Evolutionary conservation across 345 rosid species (phyloP).

Genomic region (Dipteronia dyeriana): DNA sequence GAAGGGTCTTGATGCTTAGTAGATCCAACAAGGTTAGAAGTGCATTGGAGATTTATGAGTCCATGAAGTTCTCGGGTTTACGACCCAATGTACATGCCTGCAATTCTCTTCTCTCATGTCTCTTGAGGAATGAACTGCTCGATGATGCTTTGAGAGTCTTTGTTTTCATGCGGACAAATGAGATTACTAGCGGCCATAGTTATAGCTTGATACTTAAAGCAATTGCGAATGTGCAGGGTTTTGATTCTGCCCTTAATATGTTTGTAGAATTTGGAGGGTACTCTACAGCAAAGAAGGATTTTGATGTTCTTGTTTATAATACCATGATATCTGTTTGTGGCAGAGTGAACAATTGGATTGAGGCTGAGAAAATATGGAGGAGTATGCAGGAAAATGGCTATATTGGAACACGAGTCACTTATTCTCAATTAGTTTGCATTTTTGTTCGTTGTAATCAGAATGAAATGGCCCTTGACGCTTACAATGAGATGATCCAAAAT

Average conservation of each 20-base stretch:
- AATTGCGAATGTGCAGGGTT: slow-evolving; percentile 52
- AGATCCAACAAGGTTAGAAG: slow-evolving; percentile 74
- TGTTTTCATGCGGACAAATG: slow-evolving; percentile 48
- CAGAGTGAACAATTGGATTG: slow-evolving; percentile 47
- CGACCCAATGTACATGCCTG: slow-evolving; percentile 58
- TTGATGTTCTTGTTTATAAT: slow-evolving; percentile 73
- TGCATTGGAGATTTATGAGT: slow-evolving; percentile 56
- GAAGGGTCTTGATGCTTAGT: slow-evolving; percentile 67
- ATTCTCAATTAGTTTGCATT: slow-evolving; percentile 62
- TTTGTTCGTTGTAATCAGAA: slow-evolving; percentile 64
- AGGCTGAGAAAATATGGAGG: slow-evolving; percentile 65
- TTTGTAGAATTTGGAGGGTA: slow-evolving; percentile 51
- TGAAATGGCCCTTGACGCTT: slow-evolving; percentile 71
- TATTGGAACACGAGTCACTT: slow-evolving; percentile 64
- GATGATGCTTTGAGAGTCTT: slow-evolving; percentile 54
- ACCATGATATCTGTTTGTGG: slow-evolving; percentile 75
- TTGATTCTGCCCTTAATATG: slow-evolving; percentile 54
- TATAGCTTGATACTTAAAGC: slow-evolving; percentile 72
- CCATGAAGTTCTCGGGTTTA: slow-evolving; percentile 58
- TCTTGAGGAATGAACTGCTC: slow-evolving; percentile 50
- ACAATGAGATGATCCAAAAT: slow-evolving; percentile 60
- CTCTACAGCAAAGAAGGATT: slow-evolving; percentile 30
- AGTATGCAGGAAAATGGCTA: slow-evolving; percentile 56
- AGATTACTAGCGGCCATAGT: slow-evolving; percentile 58
- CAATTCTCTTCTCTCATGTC: slow-evolving; percentile 71